Percentiles rank a stretch among this genome's conserved stretches.
Evolutionary conservation across 2,329 filamentous ascomycete genomes (phyloP).

Genomic region (Aspergillus jensenii): DNA sequence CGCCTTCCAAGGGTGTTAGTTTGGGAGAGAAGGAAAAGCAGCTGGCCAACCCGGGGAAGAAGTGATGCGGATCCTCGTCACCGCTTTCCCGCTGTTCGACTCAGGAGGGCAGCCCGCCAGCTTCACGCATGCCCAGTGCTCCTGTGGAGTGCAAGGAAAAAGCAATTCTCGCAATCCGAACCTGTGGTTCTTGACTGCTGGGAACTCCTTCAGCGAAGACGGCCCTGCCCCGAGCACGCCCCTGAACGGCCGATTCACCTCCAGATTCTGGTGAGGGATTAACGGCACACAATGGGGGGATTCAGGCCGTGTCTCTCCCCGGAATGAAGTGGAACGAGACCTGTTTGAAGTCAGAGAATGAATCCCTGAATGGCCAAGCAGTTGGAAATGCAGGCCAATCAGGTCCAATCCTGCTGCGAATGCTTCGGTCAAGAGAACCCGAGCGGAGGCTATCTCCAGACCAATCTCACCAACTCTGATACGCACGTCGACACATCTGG

Average conservation of each 20-base stretch:
- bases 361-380: neutral
- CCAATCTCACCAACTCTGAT: neutral
- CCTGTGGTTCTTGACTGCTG: neutral
- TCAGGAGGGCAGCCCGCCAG: neutral
- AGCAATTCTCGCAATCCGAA: neutral
- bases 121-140: neutral
- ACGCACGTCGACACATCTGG: slow-evolving; percentile 7
- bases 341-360: neutral
- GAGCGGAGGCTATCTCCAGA: neutral
- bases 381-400: slow-evolving; percentile 1
- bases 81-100: slow-evolving; percentile 18
- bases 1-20: slow-evolving; percentile 1
- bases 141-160: neutral
- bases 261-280: neutral
- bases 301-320: neutral
- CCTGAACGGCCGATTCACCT: neutral
- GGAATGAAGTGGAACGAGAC: neutral
- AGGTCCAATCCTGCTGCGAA: neutral
- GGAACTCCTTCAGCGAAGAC: neutral
- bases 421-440: neutral
- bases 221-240: neutral
- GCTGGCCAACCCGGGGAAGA: slow-evolving; percentile 12
- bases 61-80: slow-evolving; percentile 25
- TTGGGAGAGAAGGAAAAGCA: slow-evolving; percentile 5
- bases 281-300: neutral